A percentile compares a stretch with the other conserved stretches of the same genome.
Evolutionary conservation across 2,329 filamentous ascomycete species (phyloP).

Genomic region (Pestalotiopsis sp.): DNA sequence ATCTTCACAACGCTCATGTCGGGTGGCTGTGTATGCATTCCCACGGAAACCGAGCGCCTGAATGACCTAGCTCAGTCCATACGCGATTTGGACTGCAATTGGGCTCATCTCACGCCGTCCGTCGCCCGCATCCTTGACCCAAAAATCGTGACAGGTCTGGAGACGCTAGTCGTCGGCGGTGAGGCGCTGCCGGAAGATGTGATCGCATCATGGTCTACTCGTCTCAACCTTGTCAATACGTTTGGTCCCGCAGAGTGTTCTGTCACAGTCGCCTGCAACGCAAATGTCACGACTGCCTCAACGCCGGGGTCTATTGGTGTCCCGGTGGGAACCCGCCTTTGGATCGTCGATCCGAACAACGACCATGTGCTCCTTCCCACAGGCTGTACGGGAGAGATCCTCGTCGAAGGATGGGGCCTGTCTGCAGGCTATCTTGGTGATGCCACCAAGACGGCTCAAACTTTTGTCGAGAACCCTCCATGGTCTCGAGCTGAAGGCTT

Average conservation of each 20-base stretch:
- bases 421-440: not conserved
- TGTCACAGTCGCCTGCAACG: not conserved
- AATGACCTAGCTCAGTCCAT: not conserved
- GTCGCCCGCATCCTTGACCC: not conserved
- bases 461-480: slow-evolving; percentile 14
- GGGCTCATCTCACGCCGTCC: slow-evolving; percentile 3
- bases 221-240: not conserved
- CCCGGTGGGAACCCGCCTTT: not conserved
- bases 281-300: not conserved
- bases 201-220: not conserved
- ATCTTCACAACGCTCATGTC: not conserved
- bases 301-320: not conserved
- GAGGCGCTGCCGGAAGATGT: not conserved
- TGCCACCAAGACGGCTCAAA: not conserved
- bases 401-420: not conserved
- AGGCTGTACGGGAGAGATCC: not conserved
- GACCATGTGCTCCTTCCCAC: not conserved
- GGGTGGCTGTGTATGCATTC: slow-evolving; percentile 37
- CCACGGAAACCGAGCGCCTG: slow-evolving; percentile 36
- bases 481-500: not conserved
- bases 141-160: slow-evolving; percentile 2
- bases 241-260: not conserved
- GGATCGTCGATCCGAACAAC: not conserved
- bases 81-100: not conserved
- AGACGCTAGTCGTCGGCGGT: slow-evolving; percentile 7